phyloP scores from a whole-genome alignment of 306 rosid species.

The Lupinus albus region DNA sequence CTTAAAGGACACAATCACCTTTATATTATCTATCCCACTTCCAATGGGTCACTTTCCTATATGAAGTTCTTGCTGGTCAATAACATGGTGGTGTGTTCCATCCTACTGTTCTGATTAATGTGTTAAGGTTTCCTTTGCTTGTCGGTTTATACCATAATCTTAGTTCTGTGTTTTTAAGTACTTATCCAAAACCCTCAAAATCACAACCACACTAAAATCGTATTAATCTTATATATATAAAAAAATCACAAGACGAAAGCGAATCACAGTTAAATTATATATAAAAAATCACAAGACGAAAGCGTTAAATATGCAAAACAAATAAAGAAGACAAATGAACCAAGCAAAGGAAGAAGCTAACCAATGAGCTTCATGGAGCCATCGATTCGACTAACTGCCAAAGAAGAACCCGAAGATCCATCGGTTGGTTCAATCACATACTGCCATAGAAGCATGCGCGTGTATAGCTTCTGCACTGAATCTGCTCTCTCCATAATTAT shows the following conservation, averaged over 20 bases:
- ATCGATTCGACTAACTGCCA: constrained; percentile 72
- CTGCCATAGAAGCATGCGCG: constrained; percentile 91
- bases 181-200: constrained; percentile 70
- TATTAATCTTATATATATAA: constrained; percentile 50
- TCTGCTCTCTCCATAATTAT: constrained; percentile 89
- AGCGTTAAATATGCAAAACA: not conserved
- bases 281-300: not conserved
- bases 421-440: constrained; percentile 88
- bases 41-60: not conserved
- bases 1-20: constrained; percentile 11
- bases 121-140: not conserved
- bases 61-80: constrained; percentile 21
- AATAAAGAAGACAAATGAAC: constrained; percentile 19
- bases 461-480: constrained; percentile 77
- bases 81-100: not conserved
- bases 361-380: constrained; percentile 88
- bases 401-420: constrained; percentile 77
- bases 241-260: not conserved
- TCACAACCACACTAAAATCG: constrained; percentile 79
- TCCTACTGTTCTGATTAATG: not conserved
- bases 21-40: not conserved
- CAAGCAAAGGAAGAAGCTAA: constrained; percentile 36
- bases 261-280: not conserved
- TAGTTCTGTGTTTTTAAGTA: not conserved
- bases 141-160: not conserved